Evolutionary conservation across 768 basidiomycete genomes (phyloP), one percentile per base, ranked within the genome.

Genomic region (Tricholoma flavovirens): DNA sequence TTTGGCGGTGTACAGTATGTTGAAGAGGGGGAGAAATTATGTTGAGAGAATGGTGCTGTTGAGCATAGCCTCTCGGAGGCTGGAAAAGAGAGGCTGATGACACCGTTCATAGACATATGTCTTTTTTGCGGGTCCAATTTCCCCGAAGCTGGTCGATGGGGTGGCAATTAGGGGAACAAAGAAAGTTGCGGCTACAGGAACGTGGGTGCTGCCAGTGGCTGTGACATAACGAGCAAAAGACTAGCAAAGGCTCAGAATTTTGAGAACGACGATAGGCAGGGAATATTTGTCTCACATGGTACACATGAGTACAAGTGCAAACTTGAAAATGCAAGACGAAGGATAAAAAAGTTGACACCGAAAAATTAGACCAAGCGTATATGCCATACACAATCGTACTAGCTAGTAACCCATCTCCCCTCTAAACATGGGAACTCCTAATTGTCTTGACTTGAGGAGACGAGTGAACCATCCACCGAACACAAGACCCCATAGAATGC

Each of bases 401-500:
- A n/a, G n/a, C n/a, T n/a, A n/a, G n/a, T n/a, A n/a, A n/a, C n/a
- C n/a, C n/a, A n/a, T 59, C 29, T 60, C 59, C 30, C 43, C 59
- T 29, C 60, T 60, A 49, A 30, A 60, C 7, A 57, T 8, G 22
- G 57, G 17, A n/a, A 63, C 53, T 17, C 60, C 45, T 38, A 75
- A 58, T n/a, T 54, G 46, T 58, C 65, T 71, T 4, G 77, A 77
- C 54, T 82, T 82, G 6, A 74, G 10, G 17, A 71, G 12, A 17
- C 66, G 60, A 2, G 81, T 63, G 32, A 77, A 63, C 72, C 76
- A 77, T 55, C 73, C 70, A 10, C 81, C 80, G 15, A 82, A 55
- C 10, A 73, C 69, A 21, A 81, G 68, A 5, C 79, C 80, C 67
- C 79, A 77, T 5, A 80, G 69, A 30, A 82, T 59, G n/a, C 72